Evolutionary conservation across 106 monocot genomes (phyloP).

Genomic region (Dioscorea dumetorum): DNA sequence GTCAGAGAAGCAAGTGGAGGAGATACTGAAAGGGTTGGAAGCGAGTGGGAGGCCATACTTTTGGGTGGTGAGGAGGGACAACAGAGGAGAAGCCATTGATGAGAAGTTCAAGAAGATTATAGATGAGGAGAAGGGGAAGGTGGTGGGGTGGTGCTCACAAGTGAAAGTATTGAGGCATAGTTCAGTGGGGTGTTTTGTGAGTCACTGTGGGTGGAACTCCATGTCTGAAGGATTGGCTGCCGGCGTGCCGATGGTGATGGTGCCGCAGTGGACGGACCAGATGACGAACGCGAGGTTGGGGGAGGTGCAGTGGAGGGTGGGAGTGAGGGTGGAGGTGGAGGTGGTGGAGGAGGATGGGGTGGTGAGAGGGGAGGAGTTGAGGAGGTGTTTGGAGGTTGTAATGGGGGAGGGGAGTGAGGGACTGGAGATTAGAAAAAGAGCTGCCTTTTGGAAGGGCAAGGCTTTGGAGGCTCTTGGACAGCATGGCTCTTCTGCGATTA

Average conservation of each 20-base stretch:
- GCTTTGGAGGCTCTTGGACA: not conserved
- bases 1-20: constrained; percentile 27
- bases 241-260: constrained; percentile 10
- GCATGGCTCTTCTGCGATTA: not conserved
- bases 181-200: constrained; percentile 43
- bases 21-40: constrained; percentile 24
- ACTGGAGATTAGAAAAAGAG: not conserved
- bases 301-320: constrained; percentile 2
- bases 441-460: not conserved
- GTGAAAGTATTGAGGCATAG: constrained; percentile 21
- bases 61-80: constrained; percentile 42
- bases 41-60: constrained; percentile 38
- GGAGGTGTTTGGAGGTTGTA: constrained; percentile 11
- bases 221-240: not conserved
- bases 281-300: not conserved
- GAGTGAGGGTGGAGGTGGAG: constrained; percentile 1
- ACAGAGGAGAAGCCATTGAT: constrained; percentile 6
- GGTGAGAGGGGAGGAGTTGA: not conserved
- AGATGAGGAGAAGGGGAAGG: constrained; percentile 14
- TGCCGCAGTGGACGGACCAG: constrained; percentile 13
- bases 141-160: constrained; percentile 37
- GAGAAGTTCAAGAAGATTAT: not conserved
- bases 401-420: constrained; percentile 3
- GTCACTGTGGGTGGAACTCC: constrained; percentile 21
- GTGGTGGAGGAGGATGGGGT: not conserved